Percentiles rank a stretch among this genome's conserved stretches.
phyloP scores from a whole-genome alignment of 2,329 filamentous ascomycete genomes.

The Diaporthe amygdali region DNA sequence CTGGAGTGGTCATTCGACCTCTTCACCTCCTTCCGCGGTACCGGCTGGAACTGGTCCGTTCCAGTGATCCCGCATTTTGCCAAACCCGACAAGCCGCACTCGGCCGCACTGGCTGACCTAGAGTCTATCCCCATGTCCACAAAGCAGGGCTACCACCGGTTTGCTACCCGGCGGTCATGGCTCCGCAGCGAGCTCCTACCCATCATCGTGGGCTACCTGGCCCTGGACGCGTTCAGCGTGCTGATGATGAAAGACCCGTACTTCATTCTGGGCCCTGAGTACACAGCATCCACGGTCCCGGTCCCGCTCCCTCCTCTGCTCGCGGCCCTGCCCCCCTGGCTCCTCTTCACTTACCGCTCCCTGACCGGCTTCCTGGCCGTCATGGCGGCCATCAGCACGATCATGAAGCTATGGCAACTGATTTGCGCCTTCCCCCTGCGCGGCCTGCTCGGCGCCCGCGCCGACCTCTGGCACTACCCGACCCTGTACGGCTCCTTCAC shows the following conservation, averaged over 20 bases:
- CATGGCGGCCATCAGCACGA: constrained; percentile 62
- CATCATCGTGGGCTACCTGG: constrained; percentile 64
- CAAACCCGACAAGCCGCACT: constrained; percentile 46
- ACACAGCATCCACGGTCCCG: constrained; percentile 40
- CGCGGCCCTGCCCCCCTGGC: constrained; percentile 43
- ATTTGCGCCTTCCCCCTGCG: constrained; percentile 55
- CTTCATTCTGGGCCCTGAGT: constrained; percentile 62
- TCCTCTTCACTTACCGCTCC: constrained; percentile 62
- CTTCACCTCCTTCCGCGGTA: constrained; percentile 57
- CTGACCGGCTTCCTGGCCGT: constrained; percentile 61
- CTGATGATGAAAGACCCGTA: constrained; percentile 79
- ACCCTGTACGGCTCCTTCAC: constrained; percentile 60
- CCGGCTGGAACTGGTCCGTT: constrained; percentile 64
- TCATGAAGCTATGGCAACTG: constrained; percentile 67
- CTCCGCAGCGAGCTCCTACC: constrained; percentile 48
- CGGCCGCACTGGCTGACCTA: constrained; percentile 46
- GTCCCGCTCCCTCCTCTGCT: constrained; percentile 52
- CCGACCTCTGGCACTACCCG: constrained; percentile 58
- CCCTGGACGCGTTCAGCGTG: constrained; percentile 73
- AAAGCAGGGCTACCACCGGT: constrained; percentile 51
- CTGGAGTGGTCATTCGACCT: constrained; percentile 63
- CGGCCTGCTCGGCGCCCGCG: constrained; percentile 55
- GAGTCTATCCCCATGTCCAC: constrained; percentile 47
- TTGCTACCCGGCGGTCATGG: constrained; percentile 48
- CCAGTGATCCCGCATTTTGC: constrained; percentile 50